A percentile compares a stretch with the other conserved stretches of the same genome.
These are phyloP conservation scores for Aspergillus bombycis DNA, from an alignment of 2,329 filamentous ascomycete genomes.

Conservation along the genomic window DNA sequence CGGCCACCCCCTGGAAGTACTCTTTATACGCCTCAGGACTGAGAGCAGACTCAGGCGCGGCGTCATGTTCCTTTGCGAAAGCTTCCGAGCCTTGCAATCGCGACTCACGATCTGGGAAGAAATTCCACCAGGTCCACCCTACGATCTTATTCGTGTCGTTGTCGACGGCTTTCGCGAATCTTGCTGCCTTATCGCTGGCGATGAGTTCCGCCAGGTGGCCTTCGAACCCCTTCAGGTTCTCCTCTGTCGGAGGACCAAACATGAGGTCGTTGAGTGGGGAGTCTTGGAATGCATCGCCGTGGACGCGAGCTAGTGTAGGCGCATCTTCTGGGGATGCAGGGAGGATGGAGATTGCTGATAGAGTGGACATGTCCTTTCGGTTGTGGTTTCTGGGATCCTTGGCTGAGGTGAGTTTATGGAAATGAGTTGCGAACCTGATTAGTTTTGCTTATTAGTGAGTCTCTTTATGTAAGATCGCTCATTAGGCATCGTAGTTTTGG, in stretches of 20 bases:
- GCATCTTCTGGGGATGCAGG: not conserved
- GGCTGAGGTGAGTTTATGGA: too few relatives aligned
- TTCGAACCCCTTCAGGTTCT: not conserved
- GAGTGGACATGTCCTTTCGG: not conserved
- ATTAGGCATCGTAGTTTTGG: not conserved
- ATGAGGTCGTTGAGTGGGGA: not conserved
- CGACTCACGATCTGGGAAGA: not conserved
- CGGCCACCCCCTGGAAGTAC: not conserved
- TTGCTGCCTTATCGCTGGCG: not conserved
- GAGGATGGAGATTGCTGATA: not conserved
- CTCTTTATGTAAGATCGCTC: not conserved
- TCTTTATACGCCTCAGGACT: not conserved
- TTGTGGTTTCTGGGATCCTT: not conserved
- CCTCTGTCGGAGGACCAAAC: not conserved
- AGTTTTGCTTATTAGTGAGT: not conserved
- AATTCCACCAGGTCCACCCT: slow-evolving; percentile 1
- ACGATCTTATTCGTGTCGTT: not conserved
- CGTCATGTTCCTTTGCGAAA: not conserved
- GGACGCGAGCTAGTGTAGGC: not conserved
- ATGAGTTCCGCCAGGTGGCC: not conserved
- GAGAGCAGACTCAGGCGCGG: not conserved
- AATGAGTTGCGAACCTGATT: too few relatives aligned
- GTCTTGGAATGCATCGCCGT: not conserved
- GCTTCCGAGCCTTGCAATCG: not conserved
- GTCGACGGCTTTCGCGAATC: not conserved